Evolutionary conservation across 23 red algal species (phyloP), one percentile per base, ranked within the genome.

Genomic region (Gracilaria vermiculophylla): DNA sequence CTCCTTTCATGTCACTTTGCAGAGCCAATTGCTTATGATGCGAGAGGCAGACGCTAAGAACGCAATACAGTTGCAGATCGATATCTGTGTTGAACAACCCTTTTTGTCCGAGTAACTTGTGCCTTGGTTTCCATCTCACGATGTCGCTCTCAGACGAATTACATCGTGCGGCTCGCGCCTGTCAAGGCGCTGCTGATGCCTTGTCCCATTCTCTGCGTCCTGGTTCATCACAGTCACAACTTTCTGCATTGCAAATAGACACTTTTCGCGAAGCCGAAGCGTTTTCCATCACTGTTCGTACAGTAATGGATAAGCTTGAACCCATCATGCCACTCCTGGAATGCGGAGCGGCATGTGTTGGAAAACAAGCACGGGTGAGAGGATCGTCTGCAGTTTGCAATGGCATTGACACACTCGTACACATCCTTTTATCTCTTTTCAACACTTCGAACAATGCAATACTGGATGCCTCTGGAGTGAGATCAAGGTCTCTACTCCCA

Each of bases 391-490:
- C 23, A 15, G 66, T 83, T 21, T 71, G 80, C 49, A 97, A 97
- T 65, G 95, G 95, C 23, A 94, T 88, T 87, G 95, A 97, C 49
- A 79, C 82, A 10, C 47, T 97, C 21, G 75, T 81, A 9, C 53
- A 60, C 24, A 93, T 97, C 67, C 58, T 97, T 4, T 32, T 81
- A 3, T 62, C 61, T n/a, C 62, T 97, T 36, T 85, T 97, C 67
- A 53, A 78, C 55, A 73, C 79, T 28, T 43, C 86, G 21, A 61
- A 44, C 14, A 50, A 73, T 55, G 87, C 88, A 31, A 79, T 80
- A 36, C 45, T 77, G 13, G 70, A 84, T 34, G 74, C 80, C 43
- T 77, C 81, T 24, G 47, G 24, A 27, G 64, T 54, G 70, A 34
- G 67, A n/a, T 75, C 54, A 31, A 57, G 71, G 58, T 83, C 67